Percentiles rank a stretch among this genome's conserved stretches.
phyloP scores from a whole-genome alignment of 73 alveolate genomes.

The Symbiodinium natans region DNA sequence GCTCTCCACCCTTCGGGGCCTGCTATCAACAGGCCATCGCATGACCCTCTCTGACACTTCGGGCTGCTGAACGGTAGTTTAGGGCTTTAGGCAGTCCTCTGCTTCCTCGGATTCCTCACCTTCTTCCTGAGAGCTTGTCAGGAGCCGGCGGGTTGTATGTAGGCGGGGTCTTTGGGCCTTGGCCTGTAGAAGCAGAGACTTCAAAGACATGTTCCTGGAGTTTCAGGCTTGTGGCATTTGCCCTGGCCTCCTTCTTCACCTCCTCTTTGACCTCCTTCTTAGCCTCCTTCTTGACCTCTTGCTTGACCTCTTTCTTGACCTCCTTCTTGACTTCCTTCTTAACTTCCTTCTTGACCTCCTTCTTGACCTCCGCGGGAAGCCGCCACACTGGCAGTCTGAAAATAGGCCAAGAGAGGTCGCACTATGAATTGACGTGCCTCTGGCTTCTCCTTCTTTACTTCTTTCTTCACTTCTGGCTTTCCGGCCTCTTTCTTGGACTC shows the following conservation, averaged over 20 bases:
- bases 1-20: too few species aligned
- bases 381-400: too few species aligned
- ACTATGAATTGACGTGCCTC: too few species aligned
- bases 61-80: too few species aligned
- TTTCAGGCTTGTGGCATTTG: too few species aligned
- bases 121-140: background rate
- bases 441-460: background rate
- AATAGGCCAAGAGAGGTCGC: too few species aligned
- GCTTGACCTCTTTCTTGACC: background rate
- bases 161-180: background rate
- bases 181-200: background rate
- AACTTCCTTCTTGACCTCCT: background rate
- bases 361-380: background rate
- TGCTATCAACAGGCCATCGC: too few species aligned
- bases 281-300: constrained; percentile 1
- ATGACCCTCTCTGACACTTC: too few species aligned
- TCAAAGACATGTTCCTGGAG: too few species aligned
- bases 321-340: background rate
- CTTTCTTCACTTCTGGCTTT: background rate
- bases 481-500: background rate
- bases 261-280: background rate
- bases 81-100: too few species aligned
- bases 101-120: background rate
- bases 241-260: background rate
- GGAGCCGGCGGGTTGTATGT: too few species aligned